Base-by-base conservation (phyloP, 192 early-diverging fungal genomes). In the Entrophospora sp. region DNA sequence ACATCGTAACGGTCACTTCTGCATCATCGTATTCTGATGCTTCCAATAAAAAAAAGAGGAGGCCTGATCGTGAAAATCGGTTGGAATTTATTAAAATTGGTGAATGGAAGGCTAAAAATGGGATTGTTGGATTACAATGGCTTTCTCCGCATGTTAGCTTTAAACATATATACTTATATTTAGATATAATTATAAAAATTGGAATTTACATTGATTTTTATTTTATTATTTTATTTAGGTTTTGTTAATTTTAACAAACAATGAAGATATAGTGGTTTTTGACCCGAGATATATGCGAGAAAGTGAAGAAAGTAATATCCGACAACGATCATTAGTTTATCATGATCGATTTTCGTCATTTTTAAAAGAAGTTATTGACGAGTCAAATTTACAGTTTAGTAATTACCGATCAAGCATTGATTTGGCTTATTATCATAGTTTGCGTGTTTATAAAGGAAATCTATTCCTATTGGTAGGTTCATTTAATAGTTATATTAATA, bases 51-150 rank as follows among this genome's bases (percentile, higher is more conserved):
- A 60, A 42, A 25, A 40, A 18, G 0, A 52, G 69, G 6, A 64
- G 65, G 9, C 61, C 66, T 37, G 72, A 74, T 7, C 61, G 64
- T 16, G 73, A 70, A 34, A 9, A 68, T 4, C 73, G 59, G 16
- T 52, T 83, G 2, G 75, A 82, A 35, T 84, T 80, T 63, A 61
- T 68, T 49, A 79, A 71, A 40, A 35, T 77, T 31, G 83, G 79
- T 5, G 80, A 84, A 62, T 82, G 79, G 75, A 71, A 71, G 48
- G 72, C 73, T 1, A 68, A 64, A 30, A 77, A 84, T 68, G 67
- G 75, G n/a, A 82, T 84, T 55, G 80, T 84, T 34, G 80, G 73
- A 8, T 66, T 84, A 13, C 80, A 84, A 68, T 84, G 83, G 83
- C 71, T 84, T 24, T 77, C 76, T 28, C 73, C 75, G 32, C 83